These are phyloP conservation scores for Nectriaceae sp. DNA, from an alignment of 2,329 filamentous ascomycete genomes.

Conservation along the genomic window DNA sequence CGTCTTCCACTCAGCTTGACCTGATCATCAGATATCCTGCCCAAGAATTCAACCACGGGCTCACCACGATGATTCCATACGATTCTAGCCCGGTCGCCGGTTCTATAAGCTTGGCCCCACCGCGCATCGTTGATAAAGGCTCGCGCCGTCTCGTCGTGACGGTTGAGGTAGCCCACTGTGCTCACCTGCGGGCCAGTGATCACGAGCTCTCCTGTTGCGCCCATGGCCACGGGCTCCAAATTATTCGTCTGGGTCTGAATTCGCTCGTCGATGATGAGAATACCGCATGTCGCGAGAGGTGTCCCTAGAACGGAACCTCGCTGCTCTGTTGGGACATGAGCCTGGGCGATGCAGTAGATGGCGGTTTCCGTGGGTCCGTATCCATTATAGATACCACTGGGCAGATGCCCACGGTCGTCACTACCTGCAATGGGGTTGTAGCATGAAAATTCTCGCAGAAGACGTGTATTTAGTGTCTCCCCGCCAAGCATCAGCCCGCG, in stretches of 20 bases:
- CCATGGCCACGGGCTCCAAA: constrained; percentile 58
- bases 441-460: not conserved
- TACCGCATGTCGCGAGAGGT: constrained; percentile 36
- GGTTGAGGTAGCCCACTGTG: constrained; percentile 64
- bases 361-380: constrained; percentile 31
- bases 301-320: constrained; percentile 39
- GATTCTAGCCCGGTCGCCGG: not conserved
- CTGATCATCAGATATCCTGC: constrained; percentile 67
- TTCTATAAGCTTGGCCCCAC: not conserved
- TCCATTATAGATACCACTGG: constrained; percentile 22
- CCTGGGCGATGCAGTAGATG: constrained; percentile 24
- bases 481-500: constrained; percentile 19
- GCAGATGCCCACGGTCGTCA: constrained; percentile 25
- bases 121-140: not conserved
- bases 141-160: constrained; percentile 55
- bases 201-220: constrained; percentile 74
- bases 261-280: constrained; percentile 36
- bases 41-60: constrained; percentile 59
- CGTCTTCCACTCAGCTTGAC: constrained; percentile 75
- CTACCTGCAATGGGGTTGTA: not conserved
- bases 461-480: not conserved
- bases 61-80: constrained; percentile 63
- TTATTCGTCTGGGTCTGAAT: not conserved
- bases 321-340: constrained; percentile 18
- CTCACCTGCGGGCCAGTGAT: constrained; percentile 76